Conservation (phyloP, 163 green algal genomes). For the Botryococcus braunii region DNA sequence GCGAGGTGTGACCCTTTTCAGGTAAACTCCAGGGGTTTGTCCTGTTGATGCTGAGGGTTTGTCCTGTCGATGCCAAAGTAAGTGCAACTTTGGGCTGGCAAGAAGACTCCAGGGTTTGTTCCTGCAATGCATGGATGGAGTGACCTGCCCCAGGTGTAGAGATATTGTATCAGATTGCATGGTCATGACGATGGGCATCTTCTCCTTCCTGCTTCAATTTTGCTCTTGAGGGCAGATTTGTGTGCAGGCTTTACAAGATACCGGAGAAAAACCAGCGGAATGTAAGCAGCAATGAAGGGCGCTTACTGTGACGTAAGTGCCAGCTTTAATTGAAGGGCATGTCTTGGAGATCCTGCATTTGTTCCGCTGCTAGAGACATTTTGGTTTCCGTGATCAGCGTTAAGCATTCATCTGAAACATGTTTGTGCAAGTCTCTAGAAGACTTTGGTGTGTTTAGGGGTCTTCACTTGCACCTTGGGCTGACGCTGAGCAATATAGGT, state of each 20-base stretch:
- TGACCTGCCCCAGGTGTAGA: not conserved
- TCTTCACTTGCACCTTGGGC: no score
- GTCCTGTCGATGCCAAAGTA: not conserved
- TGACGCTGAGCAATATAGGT: no score
- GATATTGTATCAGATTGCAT: not conserved
- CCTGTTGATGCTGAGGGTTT: not conserved
- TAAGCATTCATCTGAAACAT: no score
- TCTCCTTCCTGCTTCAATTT: no score
- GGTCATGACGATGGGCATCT: not conserved
- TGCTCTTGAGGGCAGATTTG: not conserved
- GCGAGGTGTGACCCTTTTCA: not conserved
- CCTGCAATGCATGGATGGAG: not conserved
- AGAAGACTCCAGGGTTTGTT: not conserved
- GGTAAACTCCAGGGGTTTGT: not conserved
- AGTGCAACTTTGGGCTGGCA: not conserved
- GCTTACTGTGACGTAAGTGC: no score
- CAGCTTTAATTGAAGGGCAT: no score
- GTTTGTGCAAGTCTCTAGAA: no score
- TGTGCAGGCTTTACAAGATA: not conserved
- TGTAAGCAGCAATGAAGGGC: slow-evolving; percentile 16
- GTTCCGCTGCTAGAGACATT: no score
- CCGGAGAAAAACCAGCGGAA: slow-evolving; percentile 5
- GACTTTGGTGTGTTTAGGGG: no score
- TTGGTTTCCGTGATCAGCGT: no score
- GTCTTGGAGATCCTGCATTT: no score